Percentiles rank a stretch among this genome's conserved stretches.
These are phyloP conservation scores for Kwoniella shandongensis DNA, from an alignment of 768 basidiomycete genomes.

Conservation along the genomic window DNA sequence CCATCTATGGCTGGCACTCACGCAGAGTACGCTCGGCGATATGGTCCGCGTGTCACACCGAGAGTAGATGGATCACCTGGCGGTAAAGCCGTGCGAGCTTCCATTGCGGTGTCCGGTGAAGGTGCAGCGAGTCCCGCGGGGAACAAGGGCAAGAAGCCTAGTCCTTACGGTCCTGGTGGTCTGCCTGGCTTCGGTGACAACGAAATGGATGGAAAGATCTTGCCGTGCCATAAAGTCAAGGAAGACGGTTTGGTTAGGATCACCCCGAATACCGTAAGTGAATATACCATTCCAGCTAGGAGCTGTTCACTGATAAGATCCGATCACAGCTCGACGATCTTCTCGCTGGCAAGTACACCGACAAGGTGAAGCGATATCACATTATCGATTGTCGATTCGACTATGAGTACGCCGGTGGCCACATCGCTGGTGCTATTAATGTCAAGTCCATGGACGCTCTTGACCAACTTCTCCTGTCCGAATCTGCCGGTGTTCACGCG, in stretches of 20 bases:
- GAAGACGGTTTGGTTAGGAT: slow-evolving; percentile 97
- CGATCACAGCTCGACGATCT: slow-evolving; percentile 68
- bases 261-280: slow-evolving; percentile 69
- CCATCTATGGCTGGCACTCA: slow-evolving; percentile 36
- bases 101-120: slow-evolving; percentile 24
- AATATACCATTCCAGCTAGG: neutral
- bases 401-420: slow-evolving; percentile 92
- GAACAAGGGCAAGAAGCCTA: slow-evolving; percentile 23
- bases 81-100: slow-evolving; percentile 26
- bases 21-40: slow-evolving; percentile 31
- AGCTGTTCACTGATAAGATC: slow-evolving; percentile 19
- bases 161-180: slow-evolving; percentile 56
- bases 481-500: slow-evolving; percentile 41
- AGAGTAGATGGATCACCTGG: slow-evolving; percentile 42
- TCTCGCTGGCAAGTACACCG: slow-evolving; percentile 70
- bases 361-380: slow-evolving; percentile 67
- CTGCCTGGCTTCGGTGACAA: slow-evolving; percentile 88
- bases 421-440: slow-evolving; percentile 87
- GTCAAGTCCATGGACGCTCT: slow-evolving; percentile 76
- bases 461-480: slow-evolving; percentile 71
- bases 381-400: slow-evolving; percentile 97
- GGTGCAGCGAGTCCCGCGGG: slow-evolving; percentile 21
- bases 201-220: slow-evolving; percentile 85
- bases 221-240: slow-evolving; percentile 89
- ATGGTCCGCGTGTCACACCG: slow-evolving; percentile 25